Base-by-base conservation (phyloP, 2,329 filamentous ascomycete species). In the Aspergillus tanneri region DNA sequence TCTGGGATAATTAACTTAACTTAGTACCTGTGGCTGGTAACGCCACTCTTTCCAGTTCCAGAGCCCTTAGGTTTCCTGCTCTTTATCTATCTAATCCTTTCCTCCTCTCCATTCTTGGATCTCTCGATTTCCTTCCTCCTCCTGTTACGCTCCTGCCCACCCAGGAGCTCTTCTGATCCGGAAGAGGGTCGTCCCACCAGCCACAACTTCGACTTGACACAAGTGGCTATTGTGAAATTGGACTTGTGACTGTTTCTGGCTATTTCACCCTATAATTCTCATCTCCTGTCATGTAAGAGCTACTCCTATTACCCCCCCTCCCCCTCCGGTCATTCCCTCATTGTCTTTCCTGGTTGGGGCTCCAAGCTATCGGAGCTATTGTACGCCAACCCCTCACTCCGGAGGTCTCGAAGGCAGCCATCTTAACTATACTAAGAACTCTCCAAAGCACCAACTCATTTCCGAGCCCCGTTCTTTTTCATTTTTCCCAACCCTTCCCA, bases 181-280 rank as follows among this genome's bases (percentile, higher is more conserved):
- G n/a, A n/a, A n/a, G n/a, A n/a, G n/a, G n/a, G n/a, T 24, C 35
- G 18, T 27, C 19, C 21, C 25, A 28, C 55, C 52, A 60, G 54
- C 60, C 54, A 56, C 59, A 43, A 32, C 6, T 37, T 52, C 46
- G 45, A 36, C 49, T 61, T 59, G 58, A 62, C 59, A 57, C 60
- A 63, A 62, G 55, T 60, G 60, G 57, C 60, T 58, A n/a, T n/a
- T n/a, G n/a, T 56, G 47, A 44, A 43, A 48, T 52, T 28, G 43
- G 30, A n/a, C 32, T n/a, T n/a, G n/a, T n/a, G n/a, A n/a, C n/a
- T n/a, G n/a, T n/a, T n/a, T n/a, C n/a, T n/a, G n/a, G n/a, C n/a
- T n/a, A n/a, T n/a, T n/a, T n/a, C n/a, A n/a, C n/a, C n/a, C n/a
- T n/a, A n/a, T n/a, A n/a, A n/a, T n/a, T n/a, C n/a, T n/a, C n/a